Percentiles rank a stretch among this genome's conserved stretches.
Conservation (phyloP, 129 eudicot genomes). For the Flaveria ramosissima region DNA sequence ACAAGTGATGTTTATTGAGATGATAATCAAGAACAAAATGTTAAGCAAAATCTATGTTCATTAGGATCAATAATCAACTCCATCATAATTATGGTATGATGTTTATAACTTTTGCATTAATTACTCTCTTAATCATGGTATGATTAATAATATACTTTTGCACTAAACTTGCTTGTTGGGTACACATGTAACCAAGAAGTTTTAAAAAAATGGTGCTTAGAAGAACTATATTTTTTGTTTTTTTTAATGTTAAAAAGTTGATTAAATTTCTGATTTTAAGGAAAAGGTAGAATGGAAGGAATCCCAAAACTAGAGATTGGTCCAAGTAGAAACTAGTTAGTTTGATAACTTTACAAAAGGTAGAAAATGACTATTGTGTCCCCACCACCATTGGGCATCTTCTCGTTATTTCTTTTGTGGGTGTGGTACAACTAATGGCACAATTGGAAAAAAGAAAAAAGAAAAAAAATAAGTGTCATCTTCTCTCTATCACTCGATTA, state of each 20-base stretch:
- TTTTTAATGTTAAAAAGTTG: neutral
- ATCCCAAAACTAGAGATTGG: conserved; percentile 34
- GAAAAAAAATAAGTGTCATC: conserved; percentile 16
- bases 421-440: conserved; percentile 24
- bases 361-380: conserved; percentile 41
- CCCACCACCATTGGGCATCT: conserved; percentile 41
- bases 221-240: neutral
- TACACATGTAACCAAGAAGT: neutral
- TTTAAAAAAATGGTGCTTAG: neutral
- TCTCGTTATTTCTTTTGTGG: conserved; percentile 25
- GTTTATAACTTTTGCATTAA: neutral
- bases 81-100: neutral
- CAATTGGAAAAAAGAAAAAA: neutral
- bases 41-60: neutral
- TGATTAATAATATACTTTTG: neutral
- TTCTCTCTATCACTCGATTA: conserved; percentile 13
- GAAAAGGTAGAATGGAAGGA: conserved; percentile 29
- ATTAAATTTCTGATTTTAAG: neutral
- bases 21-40: conserved; percentile 10
- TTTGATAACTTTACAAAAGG: conserved; percentile 30
- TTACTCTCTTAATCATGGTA: neutral
- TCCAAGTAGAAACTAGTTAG: conserved; percentile 48
- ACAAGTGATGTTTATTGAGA: neutral
- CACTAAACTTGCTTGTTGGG: neutral
- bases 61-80: conserved; percentile 16